Evolutionary conservation across 2,329 filamentous ascomycete genomes (phyloP).

Genomic region (Pseudogymnoascus pannorum): DNA sequence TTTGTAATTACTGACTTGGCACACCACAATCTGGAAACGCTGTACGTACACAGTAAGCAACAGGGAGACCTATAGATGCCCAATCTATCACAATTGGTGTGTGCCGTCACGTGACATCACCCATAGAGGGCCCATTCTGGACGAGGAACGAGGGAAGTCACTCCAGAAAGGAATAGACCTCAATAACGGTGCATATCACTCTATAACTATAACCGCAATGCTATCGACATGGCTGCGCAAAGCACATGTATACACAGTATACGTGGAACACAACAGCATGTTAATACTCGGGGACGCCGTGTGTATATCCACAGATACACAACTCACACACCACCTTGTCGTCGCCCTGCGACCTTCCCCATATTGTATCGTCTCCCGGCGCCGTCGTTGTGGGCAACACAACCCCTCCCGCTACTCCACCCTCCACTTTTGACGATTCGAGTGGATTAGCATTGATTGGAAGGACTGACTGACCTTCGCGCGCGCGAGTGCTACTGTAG

Average conservation of each 20-base stretch:
- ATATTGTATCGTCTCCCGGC: neutral
- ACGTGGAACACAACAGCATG: neutral
- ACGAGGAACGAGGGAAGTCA: neutral
- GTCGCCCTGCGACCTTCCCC: slow-evolving; percentile 1
- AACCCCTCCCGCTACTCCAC: neutral
- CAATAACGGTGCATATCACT: neutral
- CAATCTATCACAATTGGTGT: neutral
- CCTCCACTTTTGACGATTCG: neutral
- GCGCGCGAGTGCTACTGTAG: neutral
- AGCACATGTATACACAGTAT: neutral
- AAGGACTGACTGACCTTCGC: neutral
- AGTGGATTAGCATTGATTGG: neutral
- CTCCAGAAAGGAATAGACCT: neutral
- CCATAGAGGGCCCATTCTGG: neutral
- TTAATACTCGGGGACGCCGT: neutral
- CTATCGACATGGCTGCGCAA: neutral
- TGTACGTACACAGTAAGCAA: neutral
- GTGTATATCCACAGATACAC: neutral
- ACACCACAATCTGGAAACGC: neutral
- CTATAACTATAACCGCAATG: neutral
- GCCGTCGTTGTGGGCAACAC: neutral
- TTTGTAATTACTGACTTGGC: neutral
- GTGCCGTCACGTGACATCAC: neutral
- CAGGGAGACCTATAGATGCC: neutral
- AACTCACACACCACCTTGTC: too few species aligned